A percentile compares a stretch with the other conserved stretches of the same genome.
Conservation (phyloP, 116 monocot species). For the Dioscorea cayenensis region DNA sequence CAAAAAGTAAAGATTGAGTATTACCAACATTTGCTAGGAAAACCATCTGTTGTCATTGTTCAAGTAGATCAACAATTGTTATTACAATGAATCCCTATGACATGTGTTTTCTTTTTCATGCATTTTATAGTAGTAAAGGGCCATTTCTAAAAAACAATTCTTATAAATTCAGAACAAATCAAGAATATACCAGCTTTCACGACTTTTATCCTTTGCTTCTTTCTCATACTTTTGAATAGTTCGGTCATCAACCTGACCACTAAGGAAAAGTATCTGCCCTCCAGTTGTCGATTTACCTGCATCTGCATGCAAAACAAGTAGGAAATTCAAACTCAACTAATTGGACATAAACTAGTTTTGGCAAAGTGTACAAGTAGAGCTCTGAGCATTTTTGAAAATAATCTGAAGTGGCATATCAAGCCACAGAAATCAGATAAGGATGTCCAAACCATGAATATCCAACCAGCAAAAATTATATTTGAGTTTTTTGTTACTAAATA, state of each 20-base stretch:
- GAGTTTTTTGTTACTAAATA: too few relatives aligned
- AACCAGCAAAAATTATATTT: too few relatives aligned
- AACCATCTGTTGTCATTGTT: too few relatives aligned
- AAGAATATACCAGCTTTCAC: constrained; percentile 76
- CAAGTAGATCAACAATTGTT: too few relatives aligned
- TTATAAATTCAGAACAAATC: not conserved
- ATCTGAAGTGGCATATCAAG: too few relatives aligned
- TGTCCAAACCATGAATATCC: too few relatives aligned
- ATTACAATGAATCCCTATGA: too few relatives aligned
- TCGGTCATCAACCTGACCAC: constrained; percentile 96
- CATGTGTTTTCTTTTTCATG: not conserved
- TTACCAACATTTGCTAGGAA: too few relatives aligned
- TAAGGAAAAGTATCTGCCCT: constrained; percentile 94
- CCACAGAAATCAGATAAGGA: too few relatives aligned
- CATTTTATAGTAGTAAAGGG: not conserved
- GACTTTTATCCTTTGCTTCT: constrained; percentile 97
- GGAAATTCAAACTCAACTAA: not conserved
- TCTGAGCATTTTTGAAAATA: too few relatives aligned
- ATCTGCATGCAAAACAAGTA: constrained; percentile 40
- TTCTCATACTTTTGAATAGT: constrained; percentile 99
- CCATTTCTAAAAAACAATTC: not conserved
- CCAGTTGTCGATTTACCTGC: constrained; percentile 97
- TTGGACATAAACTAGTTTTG: not conserved
- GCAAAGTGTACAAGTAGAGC: not conserved
- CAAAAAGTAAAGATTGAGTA: too few relatives aligned